Evolutionary conservation across 176 grass and related monocot species (phyloP).

Genomic region (Eragrostis curvula): DNA sequence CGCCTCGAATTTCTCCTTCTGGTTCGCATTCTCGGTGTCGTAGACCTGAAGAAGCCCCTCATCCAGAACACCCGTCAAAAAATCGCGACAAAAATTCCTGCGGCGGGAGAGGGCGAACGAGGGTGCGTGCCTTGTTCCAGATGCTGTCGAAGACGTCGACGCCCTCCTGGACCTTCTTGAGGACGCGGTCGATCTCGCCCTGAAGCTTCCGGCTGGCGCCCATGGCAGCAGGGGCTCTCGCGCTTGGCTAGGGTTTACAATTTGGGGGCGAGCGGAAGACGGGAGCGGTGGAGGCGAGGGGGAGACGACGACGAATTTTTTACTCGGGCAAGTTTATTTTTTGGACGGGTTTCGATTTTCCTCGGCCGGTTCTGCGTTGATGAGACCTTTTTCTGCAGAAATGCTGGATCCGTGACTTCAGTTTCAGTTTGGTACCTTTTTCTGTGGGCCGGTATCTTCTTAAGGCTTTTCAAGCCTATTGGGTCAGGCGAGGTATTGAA

Average conservation of each 20-base stretch:
- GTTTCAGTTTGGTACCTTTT: background rate
- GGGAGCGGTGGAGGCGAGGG: background rate
- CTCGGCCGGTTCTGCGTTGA: background rate
- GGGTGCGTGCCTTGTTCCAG: constrained; percentile 82
- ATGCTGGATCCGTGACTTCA: background rate
- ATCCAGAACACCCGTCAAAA: background rate
- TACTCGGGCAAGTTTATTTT: background rate
- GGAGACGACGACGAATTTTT: constrained; percentile 27
- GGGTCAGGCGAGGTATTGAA: no score
- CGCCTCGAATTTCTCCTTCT: constrained; percentile 99
- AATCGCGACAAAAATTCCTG: background rate
- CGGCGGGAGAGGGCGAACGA: background rate
- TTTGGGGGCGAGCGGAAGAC: constrained; percentile 20
- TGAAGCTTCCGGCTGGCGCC: constrained; percentile 93
- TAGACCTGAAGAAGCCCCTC: constrained; percentile 65
- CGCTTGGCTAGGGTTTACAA: constrained; percentile 60
- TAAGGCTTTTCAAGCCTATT: background rate
- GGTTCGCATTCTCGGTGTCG: constrained; percentile 97
- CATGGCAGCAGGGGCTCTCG: constrained; percentile 47
- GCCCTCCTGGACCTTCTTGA: constrained; percentile 99
- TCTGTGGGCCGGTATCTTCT: background rate
- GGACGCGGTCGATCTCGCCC: constrained; percentile 98
- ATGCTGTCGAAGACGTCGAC: constrained; percentile 99
- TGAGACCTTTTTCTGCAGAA: background rate
- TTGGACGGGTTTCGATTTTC: background rate